Conservation (phyloP, 2,329 filamentous ascomycete genomes). For the Emericellopsis atlantica region DNA sequence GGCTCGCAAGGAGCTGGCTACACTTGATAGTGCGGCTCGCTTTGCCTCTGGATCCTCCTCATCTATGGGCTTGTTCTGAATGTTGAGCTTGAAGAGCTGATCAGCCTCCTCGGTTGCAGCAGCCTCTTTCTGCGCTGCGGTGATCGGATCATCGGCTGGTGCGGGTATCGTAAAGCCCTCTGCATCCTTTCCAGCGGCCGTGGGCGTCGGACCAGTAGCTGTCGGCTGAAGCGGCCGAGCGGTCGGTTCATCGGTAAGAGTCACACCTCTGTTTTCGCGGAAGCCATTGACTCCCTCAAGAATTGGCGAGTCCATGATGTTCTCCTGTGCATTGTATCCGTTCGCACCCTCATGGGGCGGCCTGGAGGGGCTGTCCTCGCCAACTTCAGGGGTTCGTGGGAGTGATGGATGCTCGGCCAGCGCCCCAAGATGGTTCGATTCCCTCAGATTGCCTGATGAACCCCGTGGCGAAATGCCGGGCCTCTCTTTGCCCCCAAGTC, state of each 20-base stretch:
- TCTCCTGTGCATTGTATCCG: constrained; percentile 22
- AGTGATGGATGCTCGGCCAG: constrained; percentile 43
- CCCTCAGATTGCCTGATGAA: constrained; percentile 46
- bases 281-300: constrained; percentile 34
- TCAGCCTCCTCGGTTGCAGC: constrained; percentile 41
- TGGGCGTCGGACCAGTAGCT: background rate
- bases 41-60: constrained; percentile 67
- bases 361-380: constrained; percentile 10
- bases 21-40: constrained; percentile 60
- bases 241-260: background rate
- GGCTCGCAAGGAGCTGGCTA: constrained; percentile 59
- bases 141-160: constrained; percentile 50
- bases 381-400: constrained; percentile 12
- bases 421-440: constrained; percentile 40
- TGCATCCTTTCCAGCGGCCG: constrained; percentile 43
- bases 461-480: constrained; percentile 38
- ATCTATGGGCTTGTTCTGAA: constrained; percentile 63
- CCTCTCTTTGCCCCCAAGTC: constrained; percentile 50
- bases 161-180: constrained; percentile 69
- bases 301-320: constrained; percentile 17
- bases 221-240: background rate
- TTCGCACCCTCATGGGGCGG: constrained; percentile 30
- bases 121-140: constrained; percentile 56
- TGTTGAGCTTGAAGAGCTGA: constrained; percentile 68
- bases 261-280: constrained; percentile 29